Percentiles rank a stretch among this genome's conserved stretches.
phyloP scores from a whole-genome alignment of 768 basidiomycete genomes.

The Rhodotorula toruloides region DNA sequence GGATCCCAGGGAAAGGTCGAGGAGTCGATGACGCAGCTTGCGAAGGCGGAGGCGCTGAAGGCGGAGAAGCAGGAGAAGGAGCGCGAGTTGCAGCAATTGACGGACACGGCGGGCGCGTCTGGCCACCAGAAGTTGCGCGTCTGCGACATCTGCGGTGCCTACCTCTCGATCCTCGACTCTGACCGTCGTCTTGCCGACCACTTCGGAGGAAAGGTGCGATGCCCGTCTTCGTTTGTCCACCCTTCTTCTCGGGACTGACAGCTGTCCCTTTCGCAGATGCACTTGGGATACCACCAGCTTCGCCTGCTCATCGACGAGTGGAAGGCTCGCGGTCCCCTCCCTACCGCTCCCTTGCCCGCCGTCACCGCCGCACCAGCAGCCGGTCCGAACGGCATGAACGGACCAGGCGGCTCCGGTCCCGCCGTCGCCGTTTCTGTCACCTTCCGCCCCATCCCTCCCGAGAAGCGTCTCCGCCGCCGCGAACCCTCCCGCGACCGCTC shows the following conservation, averaged over 20 bases:
- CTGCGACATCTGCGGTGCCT: conserved; percentile 99
- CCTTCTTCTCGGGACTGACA: neutral
- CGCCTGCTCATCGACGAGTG: conserved; percentile 83
- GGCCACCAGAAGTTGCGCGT: conserved; percentile 99
- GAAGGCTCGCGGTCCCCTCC: conserved; percentile 43
- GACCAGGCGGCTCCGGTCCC: conserved; percentile 5
- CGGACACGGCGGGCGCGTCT: conserved; percentile 95
- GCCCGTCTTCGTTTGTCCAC: neutral
- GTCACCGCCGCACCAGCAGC: neutral
- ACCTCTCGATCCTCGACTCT: conserved; percentile 93
- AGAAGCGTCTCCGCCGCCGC: conserved; percentile 45
- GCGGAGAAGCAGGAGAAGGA: conserved; percentile 94
- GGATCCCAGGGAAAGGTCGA: conserved; percentile 99
- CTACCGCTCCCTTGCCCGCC: conserved; percentile 31
- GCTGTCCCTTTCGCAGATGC: conserved; percentile 62
- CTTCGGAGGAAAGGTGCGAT: conserved; percentile 92
- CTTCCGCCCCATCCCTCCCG: conserved; percentile 47
- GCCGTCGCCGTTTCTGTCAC: conserved; percentile 4
- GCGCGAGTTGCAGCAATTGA: conserved; percentile 91
- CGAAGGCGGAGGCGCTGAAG: conserved; percentile 95
- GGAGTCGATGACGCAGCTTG: conserved; percentile 96
- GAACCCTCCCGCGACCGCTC: conserved; percentile 35
- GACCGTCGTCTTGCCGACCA: conserved; percentile 98
- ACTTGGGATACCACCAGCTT: conserved; percentile 95
- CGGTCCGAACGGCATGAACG: conserved; percentile 12